A percentile compares a stretch with the other conserved stretches of the same genome.
These are phyloP conservation scores for Boletus bicolor DNA, from an alignment of 768 basidiomycete genomes.

Conservation along the genomic window DNA sequence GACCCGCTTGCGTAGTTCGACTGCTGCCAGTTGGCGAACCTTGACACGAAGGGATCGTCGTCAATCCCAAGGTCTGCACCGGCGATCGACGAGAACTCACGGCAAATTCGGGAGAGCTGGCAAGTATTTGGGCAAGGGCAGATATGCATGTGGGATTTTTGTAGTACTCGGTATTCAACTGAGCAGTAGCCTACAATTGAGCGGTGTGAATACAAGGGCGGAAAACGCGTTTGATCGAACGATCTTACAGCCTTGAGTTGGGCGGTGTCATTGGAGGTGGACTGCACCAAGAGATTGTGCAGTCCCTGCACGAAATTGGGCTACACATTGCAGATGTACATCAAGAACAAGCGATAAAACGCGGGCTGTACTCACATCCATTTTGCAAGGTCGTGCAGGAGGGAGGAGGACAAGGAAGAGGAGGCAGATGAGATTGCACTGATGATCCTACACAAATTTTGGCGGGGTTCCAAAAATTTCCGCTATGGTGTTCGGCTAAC, in stretches of 20 bases:
- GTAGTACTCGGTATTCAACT: slow-evolving; percentile 91
- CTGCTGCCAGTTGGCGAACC: slow-evolving; percentile 96
- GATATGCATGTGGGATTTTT: slow-evolving; percentile 88
- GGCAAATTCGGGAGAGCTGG: slow-evolving; percentile 76
- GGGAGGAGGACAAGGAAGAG: slow-evolving; percentile 28
- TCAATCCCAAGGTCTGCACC: slow-evolving; percentile 7
- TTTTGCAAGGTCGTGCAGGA: slow-evolving; percentile 21
- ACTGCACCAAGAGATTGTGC: slow-evolving; percentile 82
- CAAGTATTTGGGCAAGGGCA: slow-evolving; percentile 83
- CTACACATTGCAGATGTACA: slow-evolving; percentile 34
- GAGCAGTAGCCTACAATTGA: slow-evolving; percentile 73
- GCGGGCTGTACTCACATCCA: slow-evolving; percentile 28
- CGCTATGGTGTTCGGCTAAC: neutral
- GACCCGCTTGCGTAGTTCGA: slow-evolving; percentile 94
- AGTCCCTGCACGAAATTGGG: slow-evolving; percentile 74
- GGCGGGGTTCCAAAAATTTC: slow-evolving; percentile 51
- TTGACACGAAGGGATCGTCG: slow-evolving; percentile 30
- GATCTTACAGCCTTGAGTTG: slow-evolving; percentile 81
- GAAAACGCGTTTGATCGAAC: slow-evolving; percentile 27
- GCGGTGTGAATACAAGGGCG: slow-evolving; percentile 4
- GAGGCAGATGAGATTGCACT: slow-evolving; percentile 26
- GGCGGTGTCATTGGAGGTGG: slow-evolving; percentile 78
- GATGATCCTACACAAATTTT: slow-evolving; percentile 43
- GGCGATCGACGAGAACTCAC: slow-evolving; percentile 47
- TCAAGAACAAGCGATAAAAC: neutral